A percentile compares a stretch with the other conserved stretches of the same genome.
Conservation (phyloP, 2,329 filamentous ascomycete species). For the Apiospora arundinis region DNA sequence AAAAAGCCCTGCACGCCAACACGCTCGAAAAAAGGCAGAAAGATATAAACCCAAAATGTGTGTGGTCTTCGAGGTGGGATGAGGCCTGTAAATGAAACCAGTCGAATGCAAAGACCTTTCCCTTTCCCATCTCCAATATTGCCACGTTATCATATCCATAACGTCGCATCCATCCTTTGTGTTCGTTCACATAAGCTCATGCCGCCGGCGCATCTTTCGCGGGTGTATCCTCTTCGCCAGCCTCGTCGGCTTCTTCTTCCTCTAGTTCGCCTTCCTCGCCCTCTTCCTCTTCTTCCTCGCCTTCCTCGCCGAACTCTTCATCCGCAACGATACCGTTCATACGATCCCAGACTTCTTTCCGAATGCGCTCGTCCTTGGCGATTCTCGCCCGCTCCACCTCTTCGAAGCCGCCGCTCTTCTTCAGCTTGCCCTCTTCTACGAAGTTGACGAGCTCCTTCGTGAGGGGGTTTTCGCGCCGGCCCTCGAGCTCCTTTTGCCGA, state of each 20-base stretch:
- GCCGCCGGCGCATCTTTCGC: neutral
- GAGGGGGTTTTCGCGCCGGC: slow-evolving; percentile 74
- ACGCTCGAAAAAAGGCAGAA: slow-evolving; percentile 5
- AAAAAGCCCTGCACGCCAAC: neutral
- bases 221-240: neutral
- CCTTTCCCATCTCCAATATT: neutral
- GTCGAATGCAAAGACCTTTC: slow-evolving; percentile 7
- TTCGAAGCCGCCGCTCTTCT: slow-evolving; percentile 95
- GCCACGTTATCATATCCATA: slow-evolving; percentile 3
- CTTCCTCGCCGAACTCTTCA: slow-evolving; percentile 12
- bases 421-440: slow-evolving; percentile 88
- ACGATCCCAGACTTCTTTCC: slow-evolving; percentile 78
- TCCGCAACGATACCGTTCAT: slow-evolving; percentile 62
- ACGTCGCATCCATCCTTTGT: slow-evolving; percentile 1
- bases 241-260: neutral
- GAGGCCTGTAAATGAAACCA: slow-evolving; percentile 11
- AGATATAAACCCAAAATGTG: slow-evolving; percentile 2
- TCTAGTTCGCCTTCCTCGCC: neutral
- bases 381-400: slow-evolving; percentile 87
- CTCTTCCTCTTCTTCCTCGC: neutral
- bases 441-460: slow-evolving; percentile 86
- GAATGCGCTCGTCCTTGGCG: slow-evolving; percentile 84
- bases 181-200: slow-evolving; percentile 5
- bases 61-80: neutral
- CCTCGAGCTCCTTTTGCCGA: slow-evolving; percentile 85